Conservation (phyloP, 2,329 filamentous ascomycete genomes). For the Aspergillaceae sp. region DNA sequence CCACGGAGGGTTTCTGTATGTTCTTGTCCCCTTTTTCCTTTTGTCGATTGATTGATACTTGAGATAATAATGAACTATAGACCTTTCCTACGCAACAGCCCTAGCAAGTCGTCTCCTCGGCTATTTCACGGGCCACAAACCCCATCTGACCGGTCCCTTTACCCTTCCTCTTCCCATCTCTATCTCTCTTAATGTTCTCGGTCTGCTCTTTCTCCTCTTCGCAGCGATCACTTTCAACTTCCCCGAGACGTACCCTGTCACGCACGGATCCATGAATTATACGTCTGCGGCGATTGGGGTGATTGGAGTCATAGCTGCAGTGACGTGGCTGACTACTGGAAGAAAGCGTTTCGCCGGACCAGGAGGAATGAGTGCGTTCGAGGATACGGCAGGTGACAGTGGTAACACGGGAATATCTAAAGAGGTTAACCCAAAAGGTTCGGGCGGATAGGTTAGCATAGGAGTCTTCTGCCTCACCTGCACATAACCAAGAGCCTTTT, state of each 20-base stretch:
- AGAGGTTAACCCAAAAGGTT: too few relatives aligned
- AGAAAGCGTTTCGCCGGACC: conserved; percentile 45
- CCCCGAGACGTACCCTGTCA: conserved; percentile 44
- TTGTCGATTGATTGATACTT: too few relatives aligned
- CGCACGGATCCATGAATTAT: conserved; percentile 50
- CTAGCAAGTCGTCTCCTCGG: conserved; percentile 44
- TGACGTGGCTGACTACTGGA: conserved; percentile 47
- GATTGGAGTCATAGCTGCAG: conserved; percentile 42
- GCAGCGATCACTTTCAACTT: conserved; percentile 51
- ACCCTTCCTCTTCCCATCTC: conserved; percentile 38
- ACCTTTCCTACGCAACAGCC: conserved; percentile 51
- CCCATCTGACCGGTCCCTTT: conserved; percentile 29
- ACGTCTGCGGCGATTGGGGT: conserved; percentile 49
- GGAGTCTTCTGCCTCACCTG: too few relatives aligned
- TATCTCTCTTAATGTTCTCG: conserved; percentile 41
- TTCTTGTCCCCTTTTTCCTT: background rate
- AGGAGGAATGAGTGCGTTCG: conserved; percentile 9
- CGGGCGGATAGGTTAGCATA: too few relatives aligned
- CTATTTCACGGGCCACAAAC: conserved; percentile 35
- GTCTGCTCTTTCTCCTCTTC: conserved; percentile 46
- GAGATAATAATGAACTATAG: conserved; percentile 14
- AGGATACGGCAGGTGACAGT: too few relatives aligned
- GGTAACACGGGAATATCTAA: too few relatives aligned
- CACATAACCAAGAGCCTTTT: too few relatives aligned
- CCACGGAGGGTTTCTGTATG: conserved; percentile 50